Base-by-base conservation (phyloP, 2,329 filamentous ascomycete genomes). In the Venturiaceae sp. region DNA sequence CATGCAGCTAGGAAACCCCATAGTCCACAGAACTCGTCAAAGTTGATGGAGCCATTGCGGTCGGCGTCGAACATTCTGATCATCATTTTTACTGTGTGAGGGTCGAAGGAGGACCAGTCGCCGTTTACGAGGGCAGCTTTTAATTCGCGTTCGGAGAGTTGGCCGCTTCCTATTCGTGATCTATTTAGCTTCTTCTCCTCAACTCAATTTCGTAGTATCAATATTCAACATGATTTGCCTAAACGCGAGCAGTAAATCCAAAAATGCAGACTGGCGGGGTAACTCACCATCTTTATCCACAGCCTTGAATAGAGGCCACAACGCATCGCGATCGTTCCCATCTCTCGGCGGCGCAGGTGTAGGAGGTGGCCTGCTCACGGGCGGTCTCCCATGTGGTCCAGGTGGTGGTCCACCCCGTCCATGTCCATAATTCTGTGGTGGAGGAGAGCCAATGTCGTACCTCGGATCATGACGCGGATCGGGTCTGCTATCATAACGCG, bases 61-160 rank as follows among this genome's bases (percentile, higher is more conserved):
- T 96, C 89, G 60, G 87, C 89, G 75, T 97, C 92, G 75, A 99
- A 99, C 94, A 99, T 97, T 69, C 92, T 88, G 65, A 99, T 96
- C 92, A 99, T 96, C 90, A 97, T 96, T 68, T 87, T 87, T 63
- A 97, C 92, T 1, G 94, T 99, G 66, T 96, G 88, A 4, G 85
- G 81, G 73, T 99, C 92, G 71, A 99, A 99, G 4, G 90, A 83
- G 1, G 90, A 90, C 83, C 90, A 96, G 78, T 99, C 94, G 58
- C 92, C 92, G 69, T 99, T 99, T 60, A 97, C 92, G 5, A 99
- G 84, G 21, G 94, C 94, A 1, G 88, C 86, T 9, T 89, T 87
- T 44, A 99, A 85, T 72, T 97, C 92, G 55, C 80, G 80, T 73
- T 96, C 92, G 2, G 88, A 91, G 52, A 99, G 81, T 63, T 91